A percentile compares a stretch with the other conserved stretches of the same genome.
phyloP scores from a whole-genome alignment of 306 rosid species.

The Coriaria nepalensis region DNA sequence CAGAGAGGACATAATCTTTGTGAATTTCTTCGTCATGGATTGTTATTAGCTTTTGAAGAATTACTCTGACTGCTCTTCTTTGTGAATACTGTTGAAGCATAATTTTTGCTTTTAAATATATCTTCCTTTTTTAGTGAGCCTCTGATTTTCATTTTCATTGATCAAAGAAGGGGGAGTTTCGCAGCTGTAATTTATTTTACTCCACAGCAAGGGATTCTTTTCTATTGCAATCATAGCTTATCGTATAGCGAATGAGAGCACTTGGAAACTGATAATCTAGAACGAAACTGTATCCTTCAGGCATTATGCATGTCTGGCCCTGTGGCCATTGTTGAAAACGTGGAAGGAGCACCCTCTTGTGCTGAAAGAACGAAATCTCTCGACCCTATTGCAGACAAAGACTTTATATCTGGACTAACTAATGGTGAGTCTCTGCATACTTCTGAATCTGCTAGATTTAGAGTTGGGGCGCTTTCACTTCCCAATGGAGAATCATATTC shows the following conservation, averaged over 20 bases:
- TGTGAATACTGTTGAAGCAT: background rate
- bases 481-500: conserved; percentile 59
- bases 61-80: background rate
- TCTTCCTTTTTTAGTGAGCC: conserved; percentile 1
- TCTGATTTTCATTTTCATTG: conserved; percentile 19
- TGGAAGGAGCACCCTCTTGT: conserved; percentile 39
- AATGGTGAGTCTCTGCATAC: conserved; percentile 36
- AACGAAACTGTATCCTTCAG: conserved; percentile 34
- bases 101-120: background rate
- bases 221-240: conserved; percentile 18
- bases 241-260: conserved; percentile 30
- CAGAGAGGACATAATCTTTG: background rate
- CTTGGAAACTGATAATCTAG: conserved; percentile 20
- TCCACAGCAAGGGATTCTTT: conserved; percentile 22
- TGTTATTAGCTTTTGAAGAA: conserved; percentile 3
- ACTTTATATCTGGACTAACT: conserved; percentile 21
- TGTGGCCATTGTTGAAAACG: conserved; percentile 54
- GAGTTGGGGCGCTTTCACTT: conserved; percentile 58
- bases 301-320: conserved; percentile 97
- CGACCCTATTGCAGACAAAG: conserved; percentile 34
- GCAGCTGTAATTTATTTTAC: conserved; percentile 10
- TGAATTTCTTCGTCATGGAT: background rate
- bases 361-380: conserved; percentile 79
- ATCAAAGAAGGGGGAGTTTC: conserved; percentile 28
- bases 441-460: conserved; percentile 53